Evolutionary conservation across 176 grass and related monocot species (phyloP).

Genomic region (Calamus simplicifolius): DNA sequence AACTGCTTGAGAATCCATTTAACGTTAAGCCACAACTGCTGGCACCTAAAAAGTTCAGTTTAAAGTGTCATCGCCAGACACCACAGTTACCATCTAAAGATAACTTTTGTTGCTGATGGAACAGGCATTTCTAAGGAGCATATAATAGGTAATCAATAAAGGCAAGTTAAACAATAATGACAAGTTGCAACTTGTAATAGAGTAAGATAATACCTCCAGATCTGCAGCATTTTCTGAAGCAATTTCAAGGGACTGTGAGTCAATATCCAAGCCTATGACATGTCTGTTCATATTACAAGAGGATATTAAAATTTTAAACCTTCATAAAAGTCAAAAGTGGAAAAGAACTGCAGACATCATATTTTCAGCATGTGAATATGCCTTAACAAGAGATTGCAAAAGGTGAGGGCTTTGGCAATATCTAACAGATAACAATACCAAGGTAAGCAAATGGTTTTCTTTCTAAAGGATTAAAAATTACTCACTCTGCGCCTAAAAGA

Average conservation of each 20-base stretch:
- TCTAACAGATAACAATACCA: too few relatives aligned
- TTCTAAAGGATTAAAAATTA: constrained; percentile 6
- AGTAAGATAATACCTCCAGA: constrained; percentile 51
- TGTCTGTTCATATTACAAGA: constrained; percentile 35
- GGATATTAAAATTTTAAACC: too few relatives aligned
- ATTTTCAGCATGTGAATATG: too few relatives aligned
- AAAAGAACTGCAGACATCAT: too few relatives aligned
- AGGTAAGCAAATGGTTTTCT: too few relatives aligned
- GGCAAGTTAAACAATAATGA: not conserved
- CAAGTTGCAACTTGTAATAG: not conserved
- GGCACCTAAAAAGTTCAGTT: too few relatives aligned
- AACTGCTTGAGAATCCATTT: too few relatives aligned
- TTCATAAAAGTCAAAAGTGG: too few relatives aligned
- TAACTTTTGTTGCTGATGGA: not conserved
- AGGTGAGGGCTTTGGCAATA: not conserved
- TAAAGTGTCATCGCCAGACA: too few relatives aligned
- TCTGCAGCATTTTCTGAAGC: constrained; percentile 70
- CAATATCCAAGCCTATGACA: constrained; percentile 77
- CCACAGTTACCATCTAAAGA: not conserved
- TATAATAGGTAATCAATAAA: not conserved
- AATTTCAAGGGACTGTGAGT: constrained; percentile 65
- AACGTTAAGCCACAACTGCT: too few relatives aligned
- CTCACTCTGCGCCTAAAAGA: constrained; percentile 84
- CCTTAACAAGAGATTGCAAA: not conserved
- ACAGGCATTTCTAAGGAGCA: too few relatives aligned